Base-by-base conservation (phyloP, 495 filamentous ascomycete species). In the Podospora didyma region DNA sequence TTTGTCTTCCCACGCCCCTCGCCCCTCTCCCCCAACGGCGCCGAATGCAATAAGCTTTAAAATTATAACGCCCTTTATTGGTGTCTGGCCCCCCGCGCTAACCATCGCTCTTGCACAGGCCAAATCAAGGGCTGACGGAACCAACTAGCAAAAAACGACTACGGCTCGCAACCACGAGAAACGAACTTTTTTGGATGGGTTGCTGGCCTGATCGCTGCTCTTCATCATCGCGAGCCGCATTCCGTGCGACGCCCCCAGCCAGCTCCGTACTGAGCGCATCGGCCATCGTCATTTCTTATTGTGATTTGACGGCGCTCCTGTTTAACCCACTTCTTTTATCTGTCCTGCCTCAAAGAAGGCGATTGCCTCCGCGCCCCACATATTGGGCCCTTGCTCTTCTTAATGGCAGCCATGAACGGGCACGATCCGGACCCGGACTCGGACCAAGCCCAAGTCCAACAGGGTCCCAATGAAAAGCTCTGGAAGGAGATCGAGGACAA, bases 401-500 rank as follows among this genome's bases (percentile, higher is more conserved):
- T 5, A 12, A 14, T 17, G 9, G 14, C 39, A 42, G 39, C 39
- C 49, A 45, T 51, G 35, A 49, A 42, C n/a, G 5, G 39, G 7
- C 49, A 34, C 14, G 24, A 51, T 16, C 2, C 24, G 7, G 7
- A 19, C 19, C 46, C 19, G 19, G 2, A 11, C 46, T 31, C 34
- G 22, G 21, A 10, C 53, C 26, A 16, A 28, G 14, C 39, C 47
- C 26, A 28, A 39, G 26, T n/a, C 46, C 37, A 28, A 37, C 49
- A 46, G n/a, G 21, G 12, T 5, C 44, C 23, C 22, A 16, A 39
- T 5, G 21, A 21, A 19, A 20, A 49, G 11, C 39, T 54, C 9
- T 71, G 66, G 68, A 57, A 63, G 19, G 51, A 63, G 16, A 66
- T 71, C 22, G 59, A 70, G 52, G 46, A 49, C 45, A 66, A 70